Base-by-base conservation (phyloP, 495 filamentous ascomycete genomes). In the Sphaerosporella brunnea region DNA sequence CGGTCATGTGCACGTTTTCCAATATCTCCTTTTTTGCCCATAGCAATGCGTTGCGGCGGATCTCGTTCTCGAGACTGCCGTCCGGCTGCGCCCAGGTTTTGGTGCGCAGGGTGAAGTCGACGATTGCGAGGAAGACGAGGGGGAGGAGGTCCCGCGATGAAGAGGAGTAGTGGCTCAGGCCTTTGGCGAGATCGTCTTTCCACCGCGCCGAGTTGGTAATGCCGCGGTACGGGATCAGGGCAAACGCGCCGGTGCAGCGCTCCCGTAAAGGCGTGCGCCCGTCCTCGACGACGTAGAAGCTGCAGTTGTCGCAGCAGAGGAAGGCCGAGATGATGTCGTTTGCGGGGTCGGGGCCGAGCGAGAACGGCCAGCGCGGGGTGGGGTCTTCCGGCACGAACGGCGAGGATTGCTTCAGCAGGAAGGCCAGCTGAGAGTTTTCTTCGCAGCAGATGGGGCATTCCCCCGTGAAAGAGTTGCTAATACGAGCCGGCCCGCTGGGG, bases 391-490 rank as follows among this genome's bases (percentile, higher is more conserved):
- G 11, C 18, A 37, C 15, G 7, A 23, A 26, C 11, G 19, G 10
- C 2, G 52, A 52, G 2, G 63, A 54, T 1, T 55, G 50, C 44
- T 66, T 66, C 18, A 66, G 47, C 15, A 58, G 59, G 44, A 66
- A 51, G 10, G 61, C 56, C 52, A 66, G 62, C 30, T 59, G 43
- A 2, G 51, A 38, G 3, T 65, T 35, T 15, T 62, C 59, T 36
- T 64, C 64, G 41, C 55, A 66, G 47, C 64, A 66, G 24, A 66
- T 58, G 1, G 41, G 36, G 30, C 64, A 66, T 20, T 51, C 57
- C 1, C 61, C 61, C n/a, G 41, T 53, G 50, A 50, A 66, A 13
- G 53, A 40, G 1, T 60, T 37, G 35, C 8, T 9, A 9, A 9
- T 8, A 9, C 4, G 8, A 9, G 35, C 7, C 18, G 8, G 35